Evolutionary conservation across 148 eudicot genomes (phyloP).

Genomic region (Fagopyrum tataricum): DNA sequence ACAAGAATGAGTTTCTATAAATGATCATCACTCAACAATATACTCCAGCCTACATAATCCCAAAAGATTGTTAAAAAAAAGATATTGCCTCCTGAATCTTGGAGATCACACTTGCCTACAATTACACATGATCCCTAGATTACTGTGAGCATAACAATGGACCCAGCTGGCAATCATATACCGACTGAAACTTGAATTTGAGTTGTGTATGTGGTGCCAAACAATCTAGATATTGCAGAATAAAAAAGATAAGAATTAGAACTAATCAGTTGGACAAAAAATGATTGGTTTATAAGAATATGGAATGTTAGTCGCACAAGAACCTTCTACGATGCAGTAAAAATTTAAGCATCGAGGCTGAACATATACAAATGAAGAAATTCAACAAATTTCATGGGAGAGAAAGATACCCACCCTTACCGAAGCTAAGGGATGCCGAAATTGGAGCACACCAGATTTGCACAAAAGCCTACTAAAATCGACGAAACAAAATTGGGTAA

Average conservation of each 20-base stretch:
- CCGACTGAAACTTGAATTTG: constrained; percentile 91
- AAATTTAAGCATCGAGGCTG: not conserved
- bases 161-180: constrained; percentile 90
- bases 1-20: constrained; percentile 16
- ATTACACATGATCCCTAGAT: too few species aligned
- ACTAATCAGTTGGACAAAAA: not conserved
- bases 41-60: too few species aligned
- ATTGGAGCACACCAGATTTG: too few species aligned
- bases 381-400: too few species aligned
- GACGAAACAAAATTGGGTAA: too few species aligned
- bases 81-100: too few species aligned
- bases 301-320: not conserved
- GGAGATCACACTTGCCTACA: too few species aligned
- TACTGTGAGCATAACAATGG: constrained; percentile 84
- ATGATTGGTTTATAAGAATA: not conserved
- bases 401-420: too few species aligned
- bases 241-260: not conserved
- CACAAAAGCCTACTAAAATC: too few species aligned
- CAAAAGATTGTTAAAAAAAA: too few species aligned
- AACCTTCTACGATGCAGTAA: not conserved
- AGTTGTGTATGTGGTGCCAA: constrained; percentile 63
- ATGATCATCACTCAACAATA: not conserved
- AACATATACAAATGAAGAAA: too few species aligned
- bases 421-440: too few species aligned
- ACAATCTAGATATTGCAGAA: constrained; percentile 72